A percentile compares a stretch with the other conserved stretches of the same genome.
Conservation (phyloP, 2,329 filamentous ascomycete genomes). For the Lecanicillium sp. region DNA sequence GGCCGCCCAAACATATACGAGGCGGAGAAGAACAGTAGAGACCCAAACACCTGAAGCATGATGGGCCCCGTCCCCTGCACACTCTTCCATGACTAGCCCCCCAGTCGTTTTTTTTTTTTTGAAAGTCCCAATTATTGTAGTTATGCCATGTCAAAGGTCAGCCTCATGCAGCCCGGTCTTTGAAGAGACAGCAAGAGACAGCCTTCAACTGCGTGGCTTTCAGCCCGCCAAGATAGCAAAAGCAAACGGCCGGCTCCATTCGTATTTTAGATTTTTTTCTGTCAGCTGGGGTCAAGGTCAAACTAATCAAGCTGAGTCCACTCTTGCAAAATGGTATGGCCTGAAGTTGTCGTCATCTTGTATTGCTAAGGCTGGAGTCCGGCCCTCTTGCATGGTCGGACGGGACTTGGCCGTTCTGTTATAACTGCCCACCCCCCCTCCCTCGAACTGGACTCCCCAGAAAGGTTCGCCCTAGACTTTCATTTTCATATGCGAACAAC, state of each 20-base stretch:
- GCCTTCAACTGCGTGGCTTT: slow-evolving; percentile 1
- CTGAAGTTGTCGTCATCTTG: background rate
- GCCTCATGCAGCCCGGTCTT: slow-evolving; percentile 8
- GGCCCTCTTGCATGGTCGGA: background rate
- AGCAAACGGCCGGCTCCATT: background rate
- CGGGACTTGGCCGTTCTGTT: background rate
- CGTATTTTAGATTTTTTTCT: background rate
- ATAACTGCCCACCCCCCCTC: slow-evolving; percentile 1
- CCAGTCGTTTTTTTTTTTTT: background rate
- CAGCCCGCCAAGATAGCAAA: slow-evolving; percentile 3
- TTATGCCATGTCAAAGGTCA: background rate
- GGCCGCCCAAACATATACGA: background rate
- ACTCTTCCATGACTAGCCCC: background rate
- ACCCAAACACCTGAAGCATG: background rate
- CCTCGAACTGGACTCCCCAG: background rate
- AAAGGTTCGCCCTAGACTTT: background rate
- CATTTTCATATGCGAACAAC: background rate
- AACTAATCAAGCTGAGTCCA: background rate
- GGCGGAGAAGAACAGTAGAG: background rate
- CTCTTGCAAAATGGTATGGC: background rate
- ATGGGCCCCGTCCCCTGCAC: background rate
- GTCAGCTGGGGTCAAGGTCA: background rate
- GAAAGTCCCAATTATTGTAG: background rate
- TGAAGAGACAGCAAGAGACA: background rate
- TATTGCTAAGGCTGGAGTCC: background rate